Evolutionary conservation across 169 alveolate species (phyloP).

Genomic region (Ichthyophthirius multifiliis): DNA sequence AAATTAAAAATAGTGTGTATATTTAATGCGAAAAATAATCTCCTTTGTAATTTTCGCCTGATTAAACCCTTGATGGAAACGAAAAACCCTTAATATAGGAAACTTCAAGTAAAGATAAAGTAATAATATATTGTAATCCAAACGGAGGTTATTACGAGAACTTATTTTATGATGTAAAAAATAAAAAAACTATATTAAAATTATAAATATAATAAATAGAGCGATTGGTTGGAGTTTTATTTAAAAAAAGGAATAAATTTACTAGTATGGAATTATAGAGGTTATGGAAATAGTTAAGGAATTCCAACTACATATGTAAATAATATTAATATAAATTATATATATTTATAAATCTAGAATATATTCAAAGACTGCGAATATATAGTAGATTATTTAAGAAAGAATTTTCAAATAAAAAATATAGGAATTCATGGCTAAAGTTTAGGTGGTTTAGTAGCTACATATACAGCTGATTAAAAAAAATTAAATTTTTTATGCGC

Average conservation of each 20-base stretch:
- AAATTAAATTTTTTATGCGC: slow-evolving; percentile 72
- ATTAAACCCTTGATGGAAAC: too few species aligned
- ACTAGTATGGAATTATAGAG: slow-evolving; percentile 87
- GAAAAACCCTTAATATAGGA: not conserved
- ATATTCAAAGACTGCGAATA: slow-evolving; percentile 71
- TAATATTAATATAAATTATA: too few species aligned
- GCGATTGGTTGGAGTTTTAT: slow-evolving; percentile 75
- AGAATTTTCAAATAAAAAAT: slow-evolving; percentile 22
- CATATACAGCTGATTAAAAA: slow-evolving; percentile 66
- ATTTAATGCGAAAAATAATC: not conserved
- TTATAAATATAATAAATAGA: slow-evolving; percentile 13
- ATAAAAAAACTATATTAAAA: not conserved
- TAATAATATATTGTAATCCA: slow-evolving; percentile 46
- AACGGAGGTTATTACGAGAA: slow-evolving; percentile 36
- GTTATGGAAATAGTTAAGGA: slow-evolving; percentile 79
- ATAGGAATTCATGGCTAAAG: slow-evolving; percentile 75
- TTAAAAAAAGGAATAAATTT: slow-evolving; percentile 67
- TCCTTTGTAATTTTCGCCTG: not conserved
- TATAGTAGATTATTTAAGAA: slow-evolving; percentile 55
- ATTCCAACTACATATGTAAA: slow-evolving; percentile 62
- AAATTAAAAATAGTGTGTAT: too few species aligned
- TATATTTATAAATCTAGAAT: slow-evolving; percentile 9
- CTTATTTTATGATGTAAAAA: not conserved
- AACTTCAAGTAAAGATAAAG: not conserved
- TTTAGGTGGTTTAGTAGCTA: slow-evolving; percentile 87